Conservation (phyloP, 768 basidiomycete species). For the Harrya chromipes region DNA sequence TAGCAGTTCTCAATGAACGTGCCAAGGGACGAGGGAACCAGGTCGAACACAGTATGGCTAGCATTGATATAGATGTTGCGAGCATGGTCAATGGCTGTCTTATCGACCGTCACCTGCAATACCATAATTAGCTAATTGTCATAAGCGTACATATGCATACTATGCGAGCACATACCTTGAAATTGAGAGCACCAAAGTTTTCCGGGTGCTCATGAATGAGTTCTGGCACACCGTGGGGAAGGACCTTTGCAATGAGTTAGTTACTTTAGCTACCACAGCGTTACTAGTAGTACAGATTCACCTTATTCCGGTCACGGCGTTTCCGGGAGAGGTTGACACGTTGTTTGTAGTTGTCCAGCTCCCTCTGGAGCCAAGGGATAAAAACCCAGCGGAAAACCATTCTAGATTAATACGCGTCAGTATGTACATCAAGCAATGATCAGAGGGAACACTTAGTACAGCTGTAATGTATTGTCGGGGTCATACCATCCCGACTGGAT, state of each 20-base stretch:
- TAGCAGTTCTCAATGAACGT: conserved; percentile 22
- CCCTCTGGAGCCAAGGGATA: conserved; percentile 10
- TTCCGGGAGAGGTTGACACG: conserved; percentile 5
- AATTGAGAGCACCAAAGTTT: conserved; percentile 29
- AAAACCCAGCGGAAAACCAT: conserved; percentile 40
- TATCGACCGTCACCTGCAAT: not conserved
- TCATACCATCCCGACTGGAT: conserved; percentile 30
- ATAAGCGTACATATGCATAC: no score
- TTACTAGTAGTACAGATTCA: no score
- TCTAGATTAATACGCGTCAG: conserved; percentile 14
- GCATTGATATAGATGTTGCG: conserved; percentile 28
- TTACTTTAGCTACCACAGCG: no score
- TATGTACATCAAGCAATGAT: no score
- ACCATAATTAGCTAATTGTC: no score
- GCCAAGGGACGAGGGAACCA: conserved; percentile 32
- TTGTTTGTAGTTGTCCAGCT: conserved; percentile 3
- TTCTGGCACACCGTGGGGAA: conserved; percentile 38
- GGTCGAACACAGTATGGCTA: conserved; percentile 34
- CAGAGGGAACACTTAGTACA: conserved; percentile 12
- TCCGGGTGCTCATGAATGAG: conserved; percentile 32
- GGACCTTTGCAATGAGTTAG: no score
- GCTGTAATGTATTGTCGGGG: conserved; percentile 20
- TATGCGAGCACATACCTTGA: conserved; percentile 25
- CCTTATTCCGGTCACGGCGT: conserved; percentile 7
- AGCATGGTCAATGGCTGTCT: not conserved